These are phyloP conservation scores for Inonotus hispidus DNA, from an alignment of 1,284 basidiomycete species.

Conservation along the genomic window DNA sequence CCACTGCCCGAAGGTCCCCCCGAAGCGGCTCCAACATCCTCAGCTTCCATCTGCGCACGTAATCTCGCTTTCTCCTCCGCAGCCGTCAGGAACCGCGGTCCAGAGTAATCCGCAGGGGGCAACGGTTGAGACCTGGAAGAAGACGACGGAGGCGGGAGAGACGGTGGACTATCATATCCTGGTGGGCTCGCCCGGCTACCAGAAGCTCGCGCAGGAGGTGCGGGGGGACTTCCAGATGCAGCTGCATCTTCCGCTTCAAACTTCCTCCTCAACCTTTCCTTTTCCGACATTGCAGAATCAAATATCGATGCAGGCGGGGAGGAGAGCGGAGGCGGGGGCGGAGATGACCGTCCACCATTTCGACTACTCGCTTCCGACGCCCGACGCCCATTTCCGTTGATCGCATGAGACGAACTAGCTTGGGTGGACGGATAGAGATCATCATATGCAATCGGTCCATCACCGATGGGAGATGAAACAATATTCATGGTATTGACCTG, in stretches of 20 bases:
- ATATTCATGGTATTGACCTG: conserved; percentile 29
- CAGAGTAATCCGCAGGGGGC: conserved; percentile 25
- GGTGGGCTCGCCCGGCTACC: conserved; percentile 17
- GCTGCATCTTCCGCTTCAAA: conserved; percentile 46
- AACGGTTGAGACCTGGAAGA: conserved; percentile 20
- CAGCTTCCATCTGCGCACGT: conserved; percentile 54
- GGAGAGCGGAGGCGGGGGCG: conserved; percentile 30
- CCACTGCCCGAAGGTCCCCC: conserved; percentile 16
- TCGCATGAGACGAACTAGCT: neutral
- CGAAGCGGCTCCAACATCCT: conserved; percentile 31
- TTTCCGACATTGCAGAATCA: conserved; percentile 35
- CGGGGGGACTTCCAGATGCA: conserved; percentile 20
- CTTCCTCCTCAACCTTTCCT: conserved; percentile 46
- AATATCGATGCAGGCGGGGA: neutral
- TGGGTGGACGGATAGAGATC: conserved; percentile 41
- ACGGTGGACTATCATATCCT: conserved; percentile 16
- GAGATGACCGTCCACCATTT: conserved; percentile 34
- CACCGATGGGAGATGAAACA: conserved; percentile 21
- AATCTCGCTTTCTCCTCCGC: conserved; percentile 73
- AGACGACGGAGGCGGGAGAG: no score
- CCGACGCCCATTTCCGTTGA: neutral
- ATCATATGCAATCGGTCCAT: conserved; percentile 47
- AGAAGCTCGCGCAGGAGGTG: conserved; percentile 23
- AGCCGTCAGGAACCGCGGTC: conserved; percentile 47
- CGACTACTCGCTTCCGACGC: neutral